phyloP scores from a whole-genome alignment of 1,139 yeast genomes.

The Candida glucosophila region DNA sequence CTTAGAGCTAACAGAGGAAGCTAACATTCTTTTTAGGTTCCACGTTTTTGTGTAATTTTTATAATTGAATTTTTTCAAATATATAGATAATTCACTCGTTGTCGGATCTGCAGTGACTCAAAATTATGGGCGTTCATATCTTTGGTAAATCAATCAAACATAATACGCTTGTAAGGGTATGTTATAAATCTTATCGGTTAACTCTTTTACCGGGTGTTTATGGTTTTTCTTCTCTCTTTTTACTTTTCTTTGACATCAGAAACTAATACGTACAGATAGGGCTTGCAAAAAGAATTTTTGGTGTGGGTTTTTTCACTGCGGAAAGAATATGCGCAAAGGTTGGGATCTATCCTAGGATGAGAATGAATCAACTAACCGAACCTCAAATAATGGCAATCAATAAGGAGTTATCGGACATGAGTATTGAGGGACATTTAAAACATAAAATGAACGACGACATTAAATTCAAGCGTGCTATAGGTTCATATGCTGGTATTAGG shows the following conservation, averaged over 20 bases:
- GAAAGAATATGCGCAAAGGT: conserved; percentile 74
- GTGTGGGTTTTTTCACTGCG: conserved; percentile 74
- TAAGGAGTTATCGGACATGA: conserved; percentile 75
- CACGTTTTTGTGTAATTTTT: no score
- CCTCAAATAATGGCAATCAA: conserved; percentile 80
- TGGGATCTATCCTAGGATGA: conserved; percentile 87
- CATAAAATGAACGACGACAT: conserved; percentile 76
- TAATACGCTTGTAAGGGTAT: conserved; percentile 32
- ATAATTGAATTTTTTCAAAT: no score
- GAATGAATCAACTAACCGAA: conserved; percentile 87
- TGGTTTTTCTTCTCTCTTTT: no score
- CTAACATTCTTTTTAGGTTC: no score
- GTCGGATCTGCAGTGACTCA: no score
- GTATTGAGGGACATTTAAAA: conserved; percentile 79
- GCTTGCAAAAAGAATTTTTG: conserved; percentile 73
- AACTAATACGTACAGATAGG: conserved; percentile 44
- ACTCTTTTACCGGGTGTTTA: neutral
- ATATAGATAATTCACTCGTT: no score
- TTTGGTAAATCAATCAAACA: conserved; percentile 65
- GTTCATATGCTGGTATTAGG: conserved; percentile 82
- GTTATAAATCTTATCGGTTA: conserved; percentile 13
- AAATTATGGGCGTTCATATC: conserved; percentile 77
- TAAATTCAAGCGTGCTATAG: conserved; percentile 69
- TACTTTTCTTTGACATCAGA: neutral
- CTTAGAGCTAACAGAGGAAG: no score